A percentile compares a stretch with the other conserved stretches of the same genome.
These are phyloP conservation scores for Penicillium sclerotiorum DNA, from an alignment of 2,329 filamentous ascomycete genomes.

Conservation along the genomic window DNA sequence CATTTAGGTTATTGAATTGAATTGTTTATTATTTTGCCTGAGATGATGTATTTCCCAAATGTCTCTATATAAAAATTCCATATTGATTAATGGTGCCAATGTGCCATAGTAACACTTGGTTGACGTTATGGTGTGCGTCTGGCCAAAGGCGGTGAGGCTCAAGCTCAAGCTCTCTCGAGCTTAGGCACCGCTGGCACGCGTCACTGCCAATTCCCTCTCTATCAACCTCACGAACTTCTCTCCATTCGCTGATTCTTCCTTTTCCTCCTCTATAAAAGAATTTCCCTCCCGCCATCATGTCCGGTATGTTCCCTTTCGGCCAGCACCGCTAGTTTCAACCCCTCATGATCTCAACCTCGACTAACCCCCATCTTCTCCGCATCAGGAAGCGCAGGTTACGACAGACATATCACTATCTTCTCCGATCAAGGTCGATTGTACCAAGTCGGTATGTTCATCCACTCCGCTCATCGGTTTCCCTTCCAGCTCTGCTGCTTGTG, in stretches of 20 bases:
- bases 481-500: not conserved
- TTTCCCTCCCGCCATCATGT: conserved; percentile 41
- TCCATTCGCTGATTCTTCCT: conserved; percentile 19
- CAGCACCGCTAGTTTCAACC: conserved; percentile 8
- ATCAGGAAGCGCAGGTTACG: conserved; percentile 82
- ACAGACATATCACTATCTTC: conserved; percentile 99
- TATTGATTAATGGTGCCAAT: too few species aligned
- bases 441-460: conserved; percentile 77
- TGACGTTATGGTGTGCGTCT: too few species aligned
- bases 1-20: too few species aligned
- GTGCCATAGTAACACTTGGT: too few species aligned
- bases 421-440: conserved; percentile 97
- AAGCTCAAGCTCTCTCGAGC: conserved; percentile 34
- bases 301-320: conserved; percentile 38
- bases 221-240: conserved; percentile 2
- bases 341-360: conserved; percentile 34
- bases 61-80: too few species aligned
- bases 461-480: conserved; percentile 1
- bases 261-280: conserved; percentile 11
- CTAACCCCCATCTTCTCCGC: conserved; percentile 32
- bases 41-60: too few species aligned
- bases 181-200: conserved; percentile 44
- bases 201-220: conserved; percentile 22
- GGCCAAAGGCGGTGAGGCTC: conserved; percentile 37
- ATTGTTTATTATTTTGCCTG: too few species aligned